Conservation (phyloP, 768 basidiomycete species). For the Clavulina sp. region DNA sequence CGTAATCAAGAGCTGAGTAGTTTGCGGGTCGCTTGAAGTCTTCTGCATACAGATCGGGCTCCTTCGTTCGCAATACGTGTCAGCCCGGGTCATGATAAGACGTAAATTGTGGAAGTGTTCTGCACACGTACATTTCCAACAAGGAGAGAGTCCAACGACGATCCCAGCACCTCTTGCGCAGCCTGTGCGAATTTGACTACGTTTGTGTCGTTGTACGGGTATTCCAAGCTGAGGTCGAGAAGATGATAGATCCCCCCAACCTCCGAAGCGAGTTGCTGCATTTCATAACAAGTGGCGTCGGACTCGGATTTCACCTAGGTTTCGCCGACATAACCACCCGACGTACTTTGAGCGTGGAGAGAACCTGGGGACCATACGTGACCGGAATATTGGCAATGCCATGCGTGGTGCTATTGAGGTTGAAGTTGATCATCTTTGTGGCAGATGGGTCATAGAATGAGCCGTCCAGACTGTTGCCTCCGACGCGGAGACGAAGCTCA, state of each 20-base stretch:
- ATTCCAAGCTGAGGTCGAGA: slow-evolving; percentile 7
- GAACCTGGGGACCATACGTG: slow-evolving; percentile 7
- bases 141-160: slow-evolving; percentile 7
- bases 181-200: slow-evolving; percentile 5
- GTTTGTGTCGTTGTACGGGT: slow-evolving; percentile 5
- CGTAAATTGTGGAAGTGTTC: no score
- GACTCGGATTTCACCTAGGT: neutral
- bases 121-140: slow-evolving; percentile 10
- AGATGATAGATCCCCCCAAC: slow-evolving; percentile 4
- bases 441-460: slow-evolving; percentile 7
- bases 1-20: slow-evolving; percentile 9
- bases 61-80: no score
- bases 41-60: slow-evolving; percentile 9
- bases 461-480: slow-evolving; percentile 10
- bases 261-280: slow-evolving; percentile 2
- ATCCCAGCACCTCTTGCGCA: slow-evolving; percentile 1
- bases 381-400: slow-evolving; percentile 8
- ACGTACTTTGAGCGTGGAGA: slow-evolving; percentile 1
- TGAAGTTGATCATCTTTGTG: slow-evolving; percentile 6
- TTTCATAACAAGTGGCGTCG: neutral
- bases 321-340: no score
- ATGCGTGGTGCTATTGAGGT: slow-evolving; percentile 3
- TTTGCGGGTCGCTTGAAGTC: slow-evolving; percentile 6
- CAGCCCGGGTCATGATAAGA: no score
- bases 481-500: slow-evolving; percentile 9